Evolutionary conservation across 2,329 filamentous ascomycete genomes (phyloP).

Genomic region (Gaeumannomyces sp.): DNA sequence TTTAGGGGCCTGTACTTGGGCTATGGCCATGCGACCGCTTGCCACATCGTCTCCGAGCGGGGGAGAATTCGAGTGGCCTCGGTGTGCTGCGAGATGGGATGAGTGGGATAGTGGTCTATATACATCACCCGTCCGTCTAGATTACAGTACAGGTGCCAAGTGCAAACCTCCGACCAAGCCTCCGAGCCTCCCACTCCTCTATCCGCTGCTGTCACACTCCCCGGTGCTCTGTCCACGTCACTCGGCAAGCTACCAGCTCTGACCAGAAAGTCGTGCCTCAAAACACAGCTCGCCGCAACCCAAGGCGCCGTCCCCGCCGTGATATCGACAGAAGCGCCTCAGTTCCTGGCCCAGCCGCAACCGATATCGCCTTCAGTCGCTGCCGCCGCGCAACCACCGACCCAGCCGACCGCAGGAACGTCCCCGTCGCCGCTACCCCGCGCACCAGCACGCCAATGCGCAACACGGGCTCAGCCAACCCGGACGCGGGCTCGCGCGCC

Average conservation of each 20-base stretch:
- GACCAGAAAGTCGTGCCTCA: not conserved
- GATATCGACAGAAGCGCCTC: not conserved
- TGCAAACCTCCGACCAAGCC: not conserved
- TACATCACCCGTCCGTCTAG: not conserved
- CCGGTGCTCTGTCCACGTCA: not conserved
- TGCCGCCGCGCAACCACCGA: not conserved
- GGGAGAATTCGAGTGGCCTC: not conserved
- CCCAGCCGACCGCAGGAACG: not conserved
- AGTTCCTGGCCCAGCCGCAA: not conserved
- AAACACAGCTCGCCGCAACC: not conserved
- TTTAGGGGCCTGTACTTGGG: not conserved
- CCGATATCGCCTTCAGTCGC: not conserved
- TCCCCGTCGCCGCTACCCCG: conserved; percentile 29
- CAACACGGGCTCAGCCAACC: conserved; percentile 14
- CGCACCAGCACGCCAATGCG: conserved; percentile 44
- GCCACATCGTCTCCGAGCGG: not conserved
- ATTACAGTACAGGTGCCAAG: not conserved
- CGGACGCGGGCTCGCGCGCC: conserved; percentile 40
- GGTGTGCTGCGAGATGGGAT: not conserved
- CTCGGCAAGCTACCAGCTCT: not conserved
- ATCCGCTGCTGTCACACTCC: not conserved
- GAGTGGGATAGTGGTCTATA: not conserved
- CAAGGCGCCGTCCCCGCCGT: not conserved
- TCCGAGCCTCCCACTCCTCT: not conserved
- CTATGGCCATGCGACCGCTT: not conserved